Evolutionary conservation across 192 early-diverging fungal species (phyloP), one percentile per base, ranked within the genome.

Genomic region (Endogone sp.): DNA sequence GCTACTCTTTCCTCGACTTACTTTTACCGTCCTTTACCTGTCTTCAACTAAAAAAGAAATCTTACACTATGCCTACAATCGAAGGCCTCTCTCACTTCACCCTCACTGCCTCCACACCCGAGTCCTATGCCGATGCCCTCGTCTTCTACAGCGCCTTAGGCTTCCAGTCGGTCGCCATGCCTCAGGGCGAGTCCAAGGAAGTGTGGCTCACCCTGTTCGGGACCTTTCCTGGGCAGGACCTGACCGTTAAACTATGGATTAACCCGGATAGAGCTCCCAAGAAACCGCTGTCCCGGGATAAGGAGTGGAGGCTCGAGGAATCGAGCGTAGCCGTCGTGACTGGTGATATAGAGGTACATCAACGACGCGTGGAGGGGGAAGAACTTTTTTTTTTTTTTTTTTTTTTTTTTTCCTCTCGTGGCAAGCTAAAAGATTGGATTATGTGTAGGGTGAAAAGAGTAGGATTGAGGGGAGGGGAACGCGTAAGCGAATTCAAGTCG

Each of bases 131-230:
- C 26, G 22, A 56, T 16, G 65, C 69, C 23, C 20, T 68, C 25
- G 62, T n/a, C 9, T 75, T 75, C 32, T 75, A 75, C 29, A 61
- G 69, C 21, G n/a, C 65, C 26, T 24, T 75, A 29, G 74, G 69
- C 11, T 75, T 75, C 30, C 58, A 75, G 63, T 60, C 58, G 30
- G 32, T 75, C 27, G 56, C 60, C 20, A 32, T 63, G 6, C 25
- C 64, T n/a, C 60, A 60, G 65, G 30, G 71, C 75, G 71, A 62
- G 62, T 13, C 27, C 24, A 23, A 60, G 59, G 59, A 60, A 21
- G 27, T 28, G 6, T 60, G 59, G 59, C 22, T 60, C 22, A 60
- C 24, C 59, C 1, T 60, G 59, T 60, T 60, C 2, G 59, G 59
- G 24, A 60, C 8, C 9, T 10, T 11, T 8, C 22, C 27, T 23